Percentiles rank a stretch among this genome's conserved stretches.
Evolutionary conservation across 106 monocot species (phyloP).

Genomic region (Phalaenopsis aphrodite): DNA sequence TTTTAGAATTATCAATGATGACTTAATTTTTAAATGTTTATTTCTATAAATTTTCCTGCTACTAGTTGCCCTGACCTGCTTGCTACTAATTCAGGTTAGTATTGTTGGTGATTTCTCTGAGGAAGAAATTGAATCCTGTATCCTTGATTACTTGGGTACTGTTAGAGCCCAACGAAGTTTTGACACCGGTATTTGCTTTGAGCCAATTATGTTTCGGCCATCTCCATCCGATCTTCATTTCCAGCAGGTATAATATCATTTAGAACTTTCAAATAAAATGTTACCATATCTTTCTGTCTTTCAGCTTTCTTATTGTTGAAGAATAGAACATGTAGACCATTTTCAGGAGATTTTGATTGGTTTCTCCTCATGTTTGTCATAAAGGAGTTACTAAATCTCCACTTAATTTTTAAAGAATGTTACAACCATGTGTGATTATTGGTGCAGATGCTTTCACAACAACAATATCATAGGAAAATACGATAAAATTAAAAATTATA

Average conservation of each 20-base stretch:
- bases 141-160: conserved; percentile 95
- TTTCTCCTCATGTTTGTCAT: not conserved
- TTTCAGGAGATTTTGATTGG: too few relatives aligned
- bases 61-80: conserved; percentile 6
- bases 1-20: not conserved
- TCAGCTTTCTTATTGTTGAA: not conserved
- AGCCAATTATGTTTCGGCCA: conserved; percentile 61
- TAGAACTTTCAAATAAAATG: not conserved
- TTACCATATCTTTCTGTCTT: conserved; percentile 7
- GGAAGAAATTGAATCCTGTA: conserved; percentile 83
- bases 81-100: conserved; percentile 49
- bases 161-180: conserved; percentile 22
- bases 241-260: conserved; percentile 62
- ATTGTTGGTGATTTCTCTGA: conserved; percentile 94
- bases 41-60: conserved; percentile 5
- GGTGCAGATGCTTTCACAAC: not conserved
- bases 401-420: not conserved
- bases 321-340: not conserved
- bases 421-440: not conserved
- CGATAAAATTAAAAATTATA: not conserved
- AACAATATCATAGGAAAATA: not conserved
- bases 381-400: not conserved
- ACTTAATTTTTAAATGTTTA: not conserved
- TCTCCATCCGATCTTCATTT: conserved; percentile 69
- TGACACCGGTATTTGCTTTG: conserved; percentile 11